Evolutionary conservation across 1,284 basidiomycete genomes (phyloP), one percentile per base, ranked within the genome.

Genomic region (Microbotryum violaceum): DNA sequence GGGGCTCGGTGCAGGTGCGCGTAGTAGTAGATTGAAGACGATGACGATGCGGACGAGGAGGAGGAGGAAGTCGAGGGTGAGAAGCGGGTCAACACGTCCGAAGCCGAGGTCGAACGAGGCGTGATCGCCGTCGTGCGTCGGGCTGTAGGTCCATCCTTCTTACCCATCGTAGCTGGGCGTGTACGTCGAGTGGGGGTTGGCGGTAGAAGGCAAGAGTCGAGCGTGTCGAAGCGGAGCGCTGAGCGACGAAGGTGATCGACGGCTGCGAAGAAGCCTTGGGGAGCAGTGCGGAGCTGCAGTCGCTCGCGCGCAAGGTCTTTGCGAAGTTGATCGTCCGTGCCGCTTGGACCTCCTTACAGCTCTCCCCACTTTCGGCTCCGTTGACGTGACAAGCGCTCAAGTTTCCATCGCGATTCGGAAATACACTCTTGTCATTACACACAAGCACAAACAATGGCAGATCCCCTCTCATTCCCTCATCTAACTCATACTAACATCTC

Each of bases 81-180:
- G 37, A 42, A 42, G 12, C 37, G 49, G 16, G 60, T 56, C 12
- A 60, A 53, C 14, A 63, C 61, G 44, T 62, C 50, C 23, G 60
- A 57, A 2, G 60, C 58, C 9, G 65, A 58, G 51, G 62, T 23
- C 42, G 29, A 47, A n/a, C 20, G 25, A n/a, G 31, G 49, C 29
- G 29, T 65, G 60, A 74, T 71, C 61, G 66, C 70, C 16, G 67
- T 67, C 44, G 67, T 69, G 14, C 67, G 64, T 16, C 57, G 57
- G 0, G 58, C 56, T 1, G 46, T 31, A 25, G 61, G 54, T 12
- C n/a, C 58, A 31, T 29, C 21, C 46, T 65, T 68, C 54, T 68
- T 68, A 54, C 63, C 66, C 66, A 68, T 68, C 29, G 1, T 62
- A 20, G 16, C n/a, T 25, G 21, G n/a, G 6, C 23, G 12, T 51